These are phyloP conservation scores for Aspergillus nidulans DNA, from an alignment of 495 filamentous ascomycete species.

Conservation along the genomic window DNA sequence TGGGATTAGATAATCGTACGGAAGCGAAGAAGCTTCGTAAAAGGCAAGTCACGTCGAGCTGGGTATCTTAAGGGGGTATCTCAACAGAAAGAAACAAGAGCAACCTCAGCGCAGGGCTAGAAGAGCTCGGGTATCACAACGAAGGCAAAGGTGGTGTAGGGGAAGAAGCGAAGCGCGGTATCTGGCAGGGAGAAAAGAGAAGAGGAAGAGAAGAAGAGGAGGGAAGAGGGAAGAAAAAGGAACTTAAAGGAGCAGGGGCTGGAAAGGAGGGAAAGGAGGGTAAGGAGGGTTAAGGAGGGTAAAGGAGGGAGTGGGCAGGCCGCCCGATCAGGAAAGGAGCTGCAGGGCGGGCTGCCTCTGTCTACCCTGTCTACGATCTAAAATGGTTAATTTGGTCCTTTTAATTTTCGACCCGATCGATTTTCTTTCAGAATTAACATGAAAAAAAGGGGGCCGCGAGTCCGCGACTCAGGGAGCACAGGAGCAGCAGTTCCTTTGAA, in stretches of 20 bases:
- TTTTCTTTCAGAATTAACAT: background rate
- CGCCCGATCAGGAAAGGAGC: constrained; percentile 33
- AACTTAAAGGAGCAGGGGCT: constrained; percentile 20
- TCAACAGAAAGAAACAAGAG: constrained; percentile 43
- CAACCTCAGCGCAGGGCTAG: constrained; percentile 23
- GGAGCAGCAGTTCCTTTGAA: background rate
- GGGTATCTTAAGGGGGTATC: constrained; percentile 43
- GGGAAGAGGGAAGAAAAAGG: constrained; percentile 14
- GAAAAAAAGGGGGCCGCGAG: background rate
- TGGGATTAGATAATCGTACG: constrained; percentile 16
- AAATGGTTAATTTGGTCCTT: constrained; percentile 2
- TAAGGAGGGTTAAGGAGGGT: constrained; percentile 9
- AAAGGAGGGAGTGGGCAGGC: constrained; percentile 16
- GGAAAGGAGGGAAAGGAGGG: constrained; percentile 22
- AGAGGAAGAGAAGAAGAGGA: constrained; percentile 22
- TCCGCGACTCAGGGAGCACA: background rate
- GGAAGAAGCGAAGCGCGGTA: constrained; percentile 16
- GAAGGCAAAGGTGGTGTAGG: constrained; percentile 20
- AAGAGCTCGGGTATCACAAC: constrained; percentile 48
- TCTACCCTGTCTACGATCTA: constrained; percentile 7
- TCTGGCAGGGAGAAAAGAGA: constrained; percentile 21
- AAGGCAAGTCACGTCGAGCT: constrained; percentile 10
- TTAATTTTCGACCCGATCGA: background rate
- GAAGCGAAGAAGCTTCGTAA: constrained; percentile 27
- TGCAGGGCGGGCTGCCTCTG: constrained; percentile 41